Conservation (phyloP, 495 filamentous ascomycete species). For the Podospora sp. region DNA sequence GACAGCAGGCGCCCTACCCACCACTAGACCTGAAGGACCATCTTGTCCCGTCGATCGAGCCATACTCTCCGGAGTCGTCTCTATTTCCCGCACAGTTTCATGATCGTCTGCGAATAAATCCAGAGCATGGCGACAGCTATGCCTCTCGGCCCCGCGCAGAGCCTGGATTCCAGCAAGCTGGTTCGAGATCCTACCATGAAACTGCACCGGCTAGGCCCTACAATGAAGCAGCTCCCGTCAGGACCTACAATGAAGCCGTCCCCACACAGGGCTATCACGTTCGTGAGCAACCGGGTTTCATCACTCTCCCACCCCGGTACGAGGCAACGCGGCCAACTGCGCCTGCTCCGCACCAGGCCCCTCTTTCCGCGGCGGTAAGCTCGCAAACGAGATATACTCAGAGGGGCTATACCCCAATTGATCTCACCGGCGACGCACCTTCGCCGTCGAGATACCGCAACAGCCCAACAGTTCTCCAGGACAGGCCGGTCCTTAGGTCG, state of each 20-base stretch:
- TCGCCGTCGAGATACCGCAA: constrained; percentile 17
- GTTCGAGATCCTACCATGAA: background rate
- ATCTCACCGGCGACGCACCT: background rate
- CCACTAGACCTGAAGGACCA: constrained; percentile 41
- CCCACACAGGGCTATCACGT: constrained; percentile 8
- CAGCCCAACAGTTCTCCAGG: background rate
- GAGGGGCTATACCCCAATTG: background rate
- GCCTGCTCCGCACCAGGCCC: background rate
- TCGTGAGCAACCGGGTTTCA: constrained; percentile 28
- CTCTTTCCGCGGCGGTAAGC: constrained; percentile 12
- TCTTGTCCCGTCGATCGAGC: constrained; percentile 47
- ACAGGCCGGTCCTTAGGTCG: constrained; percentile 21
- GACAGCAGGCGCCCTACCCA: constrained; percentile 24
- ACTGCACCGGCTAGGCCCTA: background rate
- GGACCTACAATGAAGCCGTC: background rate
- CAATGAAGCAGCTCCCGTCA: no score
- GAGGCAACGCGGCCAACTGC: constrained; percentile 14
- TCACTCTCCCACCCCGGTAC: constrained; percentile 30
- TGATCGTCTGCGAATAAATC: background rate
- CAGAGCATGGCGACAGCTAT: background rate
- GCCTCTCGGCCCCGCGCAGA: background rate
- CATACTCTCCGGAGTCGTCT: constrained; percentile 33
- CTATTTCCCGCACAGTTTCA: constrained; percentile 13
- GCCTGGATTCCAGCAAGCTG: background rate
- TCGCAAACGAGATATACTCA: constrained; percentile 10